Conservation (phyloP, 139 green algal species). For the Pleodorina starrii region DNA sequence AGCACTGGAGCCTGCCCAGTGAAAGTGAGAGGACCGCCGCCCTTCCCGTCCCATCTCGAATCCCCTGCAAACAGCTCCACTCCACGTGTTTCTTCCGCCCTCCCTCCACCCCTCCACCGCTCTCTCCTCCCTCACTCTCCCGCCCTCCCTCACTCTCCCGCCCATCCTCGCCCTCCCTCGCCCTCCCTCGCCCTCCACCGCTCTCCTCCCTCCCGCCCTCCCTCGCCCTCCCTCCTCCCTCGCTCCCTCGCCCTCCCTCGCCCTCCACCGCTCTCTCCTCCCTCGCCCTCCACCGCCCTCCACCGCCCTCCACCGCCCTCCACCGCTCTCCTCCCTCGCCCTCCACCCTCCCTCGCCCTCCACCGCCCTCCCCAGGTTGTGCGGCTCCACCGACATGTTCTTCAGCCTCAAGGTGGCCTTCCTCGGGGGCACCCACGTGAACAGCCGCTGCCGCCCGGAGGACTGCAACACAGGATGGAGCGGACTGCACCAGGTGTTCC, state of each 20-base stretch:
- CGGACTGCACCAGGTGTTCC: not conserved
- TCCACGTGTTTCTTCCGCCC: not conserved
- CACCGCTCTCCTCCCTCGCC: not conserved
- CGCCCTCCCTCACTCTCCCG: no score
- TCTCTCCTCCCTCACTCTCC: not conserved
- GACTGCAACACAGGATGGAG: not conserved
- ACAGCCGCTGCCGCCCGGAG: not conserved
- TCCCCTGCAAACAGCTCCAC: no score
- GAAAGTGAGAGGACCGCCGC: no score
- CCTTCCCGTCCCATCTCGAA: no score
- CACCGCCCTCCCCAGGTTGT: not conserved
- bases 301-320: not conserved
- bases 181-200: not conserved
- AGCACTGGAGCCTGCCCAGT: no score
- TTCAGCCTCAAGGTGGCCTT: not conserved
- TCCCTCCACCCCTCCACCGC: not conserved
- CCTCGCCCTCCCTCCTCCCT: not conserved
- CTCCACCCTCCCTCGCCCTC: not conserved
- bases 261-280: not conserved
- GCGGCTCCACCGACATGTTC: slow-evolving; percentile 8
- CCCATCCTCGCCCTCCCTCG: no score
- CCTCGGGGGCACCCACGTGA: not conserved
- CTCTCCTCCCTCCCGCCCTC: not conserved
- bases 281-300: no score
- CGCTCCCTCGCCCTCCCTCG: not conserved